Evolutionary conservation across 192 early-diverging fungal species (phyloP).

Genomic region (Backusella tuberculispora): DNA sequence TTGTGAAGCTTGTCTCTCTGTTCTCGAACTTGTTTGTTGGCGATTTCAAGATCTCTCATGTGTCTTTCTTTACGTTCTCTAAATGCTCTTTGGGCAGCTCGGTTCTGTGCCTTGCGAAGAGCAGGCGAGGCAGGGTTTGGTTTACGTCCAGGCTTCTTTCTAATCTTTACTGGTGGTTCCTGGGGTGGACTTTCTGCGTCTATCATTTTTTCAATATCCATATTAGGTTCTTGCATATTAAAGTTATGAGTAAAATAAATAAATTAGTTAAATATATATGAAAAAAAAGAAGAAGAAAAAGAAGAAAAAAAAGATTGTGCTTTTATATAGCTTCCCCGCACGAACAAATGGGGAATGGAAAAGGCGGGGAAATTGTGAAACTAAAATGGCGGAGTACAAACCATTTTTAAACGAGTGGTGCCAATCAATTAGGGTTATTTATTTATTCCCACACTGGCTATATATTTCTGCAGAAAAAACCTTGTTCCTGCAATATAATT

Average conservation of each 20-base stretch:
- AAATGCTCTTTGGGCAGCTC: constrained; percentile 88
- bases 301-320: not conserved
- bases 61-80: constrained; percentile 85
- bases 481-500: not conserved
- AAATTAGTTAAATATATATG: not conserved
- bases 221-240: not conserved
- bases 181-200: not conserved
- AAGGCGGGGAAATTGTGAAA: constrained; percentile 7
- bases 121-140: constrained; percentile 68
- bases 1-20: constrained; percentile 50
- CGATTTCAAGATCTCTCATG: constrained; percentile 73
- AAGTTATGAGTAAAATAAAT: not conserved
- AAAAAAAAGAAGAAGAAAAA: not conserved
- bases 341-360: not conserved
- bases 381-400: not conserved
- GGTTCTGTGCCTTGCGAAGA: constrained; percentile 75
- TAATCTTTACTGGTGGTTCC: constrained; percentile 27
- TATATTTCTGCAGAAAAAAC: not conserved
- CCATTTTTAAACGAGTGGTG: not conserved
- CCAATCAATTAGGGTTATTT: not conserved
- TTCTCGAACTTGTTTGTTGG: constrained; percentile 68
- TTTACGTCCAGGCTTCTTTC: constrained; percentile 64
- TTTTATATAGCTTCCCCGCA: not conserved
- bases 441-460: constrained; percentile 5
- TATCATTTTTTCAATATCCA: not conserved